Evolutionary conservation across 208 protist genomes (phyloP).

Genomic region (Trypanosoma scelopori): DNA sequence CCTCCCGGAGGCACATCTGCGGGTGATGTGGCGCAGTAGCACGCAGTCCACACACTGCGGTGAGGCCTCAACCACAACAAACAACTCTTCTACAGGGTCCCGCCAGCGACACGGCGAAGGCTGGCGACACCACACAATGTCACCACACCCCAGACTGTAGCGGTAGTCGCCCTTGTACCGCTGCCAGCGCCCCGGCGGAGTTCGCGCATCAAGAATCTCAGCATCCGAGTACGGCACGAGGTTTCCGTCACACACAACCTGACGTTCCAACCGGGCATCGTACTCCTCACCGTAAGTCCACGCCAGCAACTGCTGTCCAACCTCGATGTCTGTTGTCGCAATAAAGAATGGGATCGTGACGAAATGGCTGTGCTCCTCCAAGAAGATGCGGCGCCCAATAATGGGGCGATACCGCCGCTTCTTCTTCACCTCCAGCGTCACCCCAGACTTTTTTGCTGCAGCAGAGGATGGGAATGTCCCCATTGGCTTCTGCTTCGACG

Average conservation of each 20-base stretch:
- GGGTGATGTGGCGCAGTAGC: constrained; percentile 47
- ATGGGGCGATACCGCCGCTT: constrained; percentile 21
- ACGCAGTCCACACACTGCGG: constrained; percentile 35
- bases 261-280: constrained; percentile 80
- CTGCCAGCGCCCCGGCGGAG: constrained; percentile 35
- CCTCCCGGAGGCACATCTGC: constrained; percentile 12
- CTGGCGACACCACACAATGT: constrained; percentile 79
- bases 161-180: constrained; percentile 83
- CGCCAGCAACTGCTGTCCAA: constrained; percentile 63
- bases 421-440: constrained; percentile 14
- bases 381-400: constrained; percentile 35
- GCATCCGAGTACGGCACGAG: constrained; percentile 70
- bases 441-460: constrained; percentile 6
- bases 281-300: constrained; percentile 91
- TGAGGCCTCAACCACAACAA: constrained; percentile 59
- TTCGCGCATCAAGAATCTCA: constrained; percentile 50
- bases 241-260: constrained; percentile 56
- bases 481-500: neutral
- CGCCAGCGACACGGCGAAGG: constrained; percentile 6
- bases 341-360: constrained; percentile 84
- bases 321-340: constrained; percentile 66
- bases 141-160: constrained; percentile 56
- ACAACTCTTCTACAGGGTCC: constrained; percentile 47
- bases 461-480: neutral
- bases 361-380: constrained; percentile 64